Percentiles rank a stretch among this genome's conserved stretches.
These are phyloP conservation scores for Hypoxylon rubiginosum DNA, from an alignment of 2,329 filamentous ascomycete species.

Conservation along the genomic window DNA sequence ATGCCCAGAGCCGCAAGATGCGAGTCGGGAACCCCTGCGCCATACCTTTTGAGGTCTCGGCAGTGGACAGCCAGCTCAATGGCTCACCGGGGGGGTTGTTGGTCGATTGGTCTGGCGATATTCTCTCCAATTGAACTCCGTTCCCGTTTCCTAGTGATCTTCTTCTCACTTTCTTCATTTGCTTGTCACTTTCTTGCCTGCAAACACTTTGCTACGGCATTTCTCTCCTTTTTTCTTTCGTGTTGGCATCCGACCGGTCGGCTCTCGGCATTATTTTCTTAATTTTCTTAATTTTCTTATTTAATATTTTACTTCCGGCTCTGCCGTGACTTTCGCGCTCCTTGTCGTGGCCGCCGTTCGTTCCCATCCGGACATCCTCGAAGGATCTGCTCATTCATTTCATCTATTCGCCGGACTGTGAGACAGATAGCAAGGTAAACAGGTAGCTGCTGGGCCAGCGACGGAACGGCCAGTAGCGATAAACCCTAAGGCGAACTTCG, in stretches of 20 bases:
- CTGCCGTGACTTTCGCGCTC: slow-evolving; percentile 10
- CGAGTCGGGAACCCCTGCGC: slow-evolving; percentile 32
- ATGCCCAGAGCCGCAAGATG: slow-evolving; percentile 39
- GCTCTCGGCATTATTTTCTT: slow-evolving; percentile 29
- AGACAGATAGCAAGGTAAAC: slow-evolving; percentile 4
- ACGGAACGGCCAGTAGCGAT: slow-evolving; percentile 16
- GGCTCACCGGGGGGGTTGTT: slow-evolving; percentile 17
- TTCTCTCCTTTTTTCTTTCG: slow-evolving; percentile 18
- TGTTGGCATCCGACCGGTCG: slow-evolving; percentile 35
- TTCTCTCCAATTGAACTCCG: slow-evolving; percentile 35
- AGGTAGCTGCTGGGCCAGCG: slow-evolving; percentile 28
- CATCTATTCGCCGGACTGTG: slow-evolving; percentile 11
- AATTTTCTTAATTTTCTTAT: slow-evolving; percentile 5
- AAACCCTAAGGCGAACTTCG: slow-evolving; percentile 3
- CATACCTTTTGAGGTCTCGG: slow-evolving; percentile 33
- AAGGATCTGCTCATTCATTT: slow-evolving; percentile 20
- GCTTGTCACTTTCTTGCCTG: slow-evolving; percentile 27
- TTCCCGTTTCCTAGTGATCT: slow-evolving; percentile 22
- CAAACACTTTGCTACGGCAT: slow-evolving; percentile 18
- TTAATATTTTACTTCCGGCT: slow-evolving; percentile 24
- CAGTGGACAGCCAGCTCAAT: slow-evolving; percentile 25
- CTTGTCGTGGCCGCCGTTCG: slow-evolving; percentile 16
- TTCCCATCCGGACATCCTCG: slow-evolving; percentile 32
- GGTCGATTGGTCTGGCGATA: slow-evolving; percentile 12
- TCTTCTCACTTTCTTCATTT: slow-evolving; percentile 30